Percentiles rank a stretch among this genome's conserved stretches.
Evolutionary conservation across 306 rosid genomes (phyloP).

Genomic region (Cucumis melo): DNA sequence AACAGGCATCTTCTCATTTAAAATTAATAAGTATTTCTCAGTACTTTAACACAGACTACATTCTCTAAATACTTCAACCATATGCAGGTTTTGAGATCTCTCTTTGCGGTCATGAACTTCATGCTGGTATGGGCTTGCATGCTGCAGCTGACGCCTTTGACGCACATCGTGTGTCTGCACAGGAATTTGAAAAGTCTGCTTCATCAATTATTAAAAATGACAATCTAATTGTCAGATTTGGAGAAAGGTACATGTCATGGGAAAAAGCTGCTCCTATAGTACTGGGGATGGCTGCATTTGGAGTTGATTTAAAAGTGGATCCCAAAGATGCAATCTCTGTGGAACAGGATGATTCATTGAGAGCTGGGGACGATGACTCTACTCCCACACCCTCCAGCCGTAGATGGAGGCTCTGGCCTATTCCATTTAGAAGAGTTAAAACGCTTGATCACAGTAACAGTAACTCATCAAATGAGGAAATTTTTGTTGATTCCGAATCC

Average conservation of each 20-base stretch:
- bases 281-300: slow-evolving; percentile 66
- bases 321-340: slow-evolving; percentile 59
- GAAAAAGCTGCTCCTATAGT: slow-evolving; percentile 78
- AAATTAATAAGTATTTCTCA: not conserved
- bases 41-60: not conserved
- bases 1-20: not conserved
- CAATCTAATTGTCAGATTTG: slow-evolving; percentile 48
- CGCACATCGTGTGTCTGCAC: slow-evolving; percentile 42
- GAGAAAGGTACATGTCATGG: slow-evolving; percentile 67
- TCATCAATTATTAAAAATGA: slow-evolving; percentile 48
- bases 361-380: slow-evolving; percentile 29
- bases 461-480: slow-evolving; percentile 52
- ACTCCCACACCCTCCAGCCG: slow-evolving; percentile 49
- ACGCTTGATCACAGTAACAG: slow-evolving; percentile 62
- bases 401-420: slow-evolving; percentile 93
- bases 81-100: slow-evolving; percentile 75
- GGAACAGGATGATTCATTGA: slow-evolving; percentile 44
- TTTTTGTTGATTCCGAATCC: slow-evolving; percentile 84
- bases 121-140: slow-evolving; percentile 56
- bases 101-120: slow-evolving; percentile 70
- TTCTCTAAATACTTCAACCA: not conserved
- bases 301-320: slow-evolving; percentile 50
- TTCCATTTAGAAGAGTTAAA: slow-evolving; percentile 79
- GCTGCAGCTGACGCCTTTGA: slow-evolving; percentile 71
- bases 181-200: slow-evolving; percentile 48